Conservation (phyloP, 306 rosid species). For the peach (Prunus persica) region DNA sequence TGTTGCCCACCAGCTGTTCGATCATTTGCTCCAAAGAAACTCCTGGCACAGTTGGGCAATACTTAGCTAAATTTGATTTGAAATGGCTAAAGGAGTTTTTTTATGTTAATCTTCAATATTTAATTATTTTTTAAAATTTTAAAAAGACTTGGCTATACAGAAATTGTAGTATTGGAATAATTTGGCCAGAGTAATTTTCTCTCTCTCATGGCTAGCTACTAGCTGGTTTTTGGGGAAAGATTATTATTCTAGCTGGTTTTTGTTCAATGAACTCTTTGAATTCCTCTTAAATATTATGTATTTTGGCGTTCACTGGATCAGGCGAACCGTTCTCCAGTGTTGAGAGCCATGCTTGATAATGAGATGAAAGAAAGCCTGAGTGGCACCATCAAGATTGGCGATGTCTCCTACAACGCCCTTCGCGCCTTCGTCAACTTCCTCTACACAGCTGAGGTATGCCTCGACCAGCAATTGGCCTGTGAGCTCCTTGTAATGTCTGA, state of each 20-base stretch:
- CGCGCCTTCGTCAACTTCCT: constrained; percentile 58
- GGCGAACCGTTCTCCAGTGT: constrained; percentile 80
- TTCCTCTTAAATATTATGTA: neutral
- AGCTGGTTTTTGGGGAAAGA: too few relatives aligned
- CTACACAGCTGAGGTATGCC: constrained; percentile 69
- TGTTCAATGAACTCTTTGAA: neutral
- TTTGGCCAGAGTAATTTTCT: too few relatives aligned
- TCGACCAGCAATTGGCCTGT: constrained; percentile 66
- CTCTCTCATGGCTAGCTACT: too few relatives aligned
- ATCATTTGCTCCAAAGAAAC: too few relatives aligned
- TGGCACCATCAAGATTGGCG: constrained; percentile 71
- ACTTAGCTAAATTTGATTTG: too few relatives aligned
- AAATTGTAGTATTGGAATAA: too few relatives aligned
- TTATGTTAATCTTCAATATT: too few relatives aligned
- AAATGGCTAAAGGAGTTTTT: too few relatives aligned
- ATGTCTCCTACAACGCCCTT: constrained; percentile 60
- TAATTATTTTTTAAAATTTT: too few relatives aligned
- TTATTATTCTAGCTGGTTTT: neutral
- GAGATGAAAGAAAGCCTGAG: constrained; percentile 85
- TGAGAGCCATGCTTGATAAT: constrained; percentile 58
- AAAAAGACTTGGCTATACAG: too few relatives aligned
- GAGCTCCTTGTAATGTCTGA: constrained; percentile 59
- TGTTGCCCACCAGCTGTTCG: too few relatives aligned
- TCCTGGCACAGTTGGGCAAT: too few relatives aligned
- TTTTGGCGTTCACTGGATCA: constrained; percentile 15